Evolutionary conservation across 2,329 filamentous ascomycete genomes (phyloP), one percentile per base, ranked within the genome.

Genomic region (Ascochyta viciae-villosae): DNA sequence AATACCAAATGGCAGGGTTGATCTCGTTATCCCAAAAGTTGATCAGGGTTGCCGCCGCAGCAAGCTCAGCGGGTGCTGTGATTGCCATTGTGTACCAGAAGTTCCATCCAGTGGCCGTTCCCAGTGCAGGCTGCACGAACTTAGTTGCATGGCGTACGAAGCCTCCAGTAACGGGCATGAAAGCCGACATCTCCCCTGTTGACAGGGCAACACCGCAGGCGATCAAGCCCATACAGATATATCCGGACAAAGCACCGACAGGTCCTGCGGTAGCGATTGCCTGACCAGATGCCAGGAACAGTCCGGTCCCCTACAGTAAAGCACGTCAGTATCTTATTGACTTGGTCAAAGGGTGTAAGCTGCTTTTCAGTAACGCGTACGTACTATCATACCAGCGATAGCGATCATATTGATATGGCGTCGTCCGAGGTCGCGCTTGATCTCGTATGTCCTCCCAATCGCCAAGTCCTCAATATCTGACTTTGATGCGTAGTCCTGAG

Each of bases 31-130:
- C 79, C 89, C 89, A 92, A 71, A 88, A 92, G 71, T 91, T 85
- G 59, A 92, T 89, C 49, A 92, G 87, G 41, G 91, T 77, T 6
- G 87, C 88, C 1, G 88, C 86, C 0, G 87, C 87, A 0, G 86
- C 88, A 27, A 92, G 79, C 68, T 92, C 89, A 29, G 55, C 46
- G 22, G 58, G 50, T 27, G 41, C 51, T n/a, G 31, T 45, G 9
- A 42, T 31, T 24, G 19, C 31, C 45, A 45, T 34, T 19, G 34
- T 39, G 15, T 47, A 47, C 44, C 44, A 45, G 43, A 45, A 47
- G 24, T 38, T 39, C 33, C 58, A 64, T 27, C 63, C 64, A 3
- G 61, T 62, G 3, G 64, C 65, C 22, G 60, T 57, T 8, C 63
- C 64, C 29, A 67, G 45, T n/a, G 63, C 63, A 6, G 79, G 79